Base-by-base conservation (phyloP, 179 eudicot species). In the Actinidia polygama region DNA sequence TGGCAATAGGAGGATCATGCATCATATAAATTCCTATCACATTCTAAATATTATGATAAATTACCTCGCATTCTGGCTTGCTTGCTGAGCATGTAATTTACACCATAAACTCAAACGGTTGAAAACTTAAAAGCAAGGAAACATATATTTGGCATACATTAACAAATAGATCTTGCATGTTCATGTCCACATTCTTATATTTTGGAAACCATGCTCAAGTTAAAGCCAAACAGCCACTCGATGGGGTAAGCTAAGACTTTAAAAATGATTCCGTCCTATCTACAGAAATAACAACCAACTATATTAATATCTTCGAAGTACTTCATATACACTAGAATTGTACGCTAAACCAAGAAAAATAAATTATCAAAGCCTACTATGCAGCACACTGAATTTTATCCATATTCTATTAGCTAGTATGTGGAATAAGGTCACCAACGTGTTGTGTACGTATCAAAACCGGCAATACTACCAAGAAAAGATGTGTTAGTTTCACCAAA, bases 171-270 rank as follows among this genome's bases (percentile, higher is more conserved):
- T n/a, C n/a, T n/a, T n/a, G n/a, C n/a, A n/a, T n/a, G n/a, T n/a
- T n/a, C n/a, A n/a, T n/a, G n/a, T n/a, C n/a, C n/a, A n/a, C n/a
- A n/a, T n/a, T n/a, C n/a, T n/a, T n/a, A n/a, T n/a, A n/a, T n/a
- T n/a, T n/a, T n/a, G n/a, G n/a, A n/a, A n/a, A n/a, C n/a, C n/a
- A n/a, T n/a, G n/a, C n/a, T n/a, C n/a, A n/a, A n/a, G n/a, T n/a
- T n/a, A n/a, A n/a, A 77, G 23, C 19, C 69, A 77, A 62, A 77
- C n/a, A 77, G n/a, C 57, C 44, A 4, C 40, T 44, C 21, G 46
- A 3, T 21, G 71, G 70, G 44, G 57, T 5, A 62, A 62, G 30
- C 79, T 54, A 59, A 61, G 71, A 62, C 30, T 11, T 44, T 4
- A 30, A 46, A 70, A 69, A 68, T 68, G 73, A 67, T 14, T 44